Percentiles rank a stretch among this genome's conserved stretches.
Evolutionary conservation across 192 early-diverging fungal genomes (phyloP).

Genomic region (Coemansia sp.): DNA sequence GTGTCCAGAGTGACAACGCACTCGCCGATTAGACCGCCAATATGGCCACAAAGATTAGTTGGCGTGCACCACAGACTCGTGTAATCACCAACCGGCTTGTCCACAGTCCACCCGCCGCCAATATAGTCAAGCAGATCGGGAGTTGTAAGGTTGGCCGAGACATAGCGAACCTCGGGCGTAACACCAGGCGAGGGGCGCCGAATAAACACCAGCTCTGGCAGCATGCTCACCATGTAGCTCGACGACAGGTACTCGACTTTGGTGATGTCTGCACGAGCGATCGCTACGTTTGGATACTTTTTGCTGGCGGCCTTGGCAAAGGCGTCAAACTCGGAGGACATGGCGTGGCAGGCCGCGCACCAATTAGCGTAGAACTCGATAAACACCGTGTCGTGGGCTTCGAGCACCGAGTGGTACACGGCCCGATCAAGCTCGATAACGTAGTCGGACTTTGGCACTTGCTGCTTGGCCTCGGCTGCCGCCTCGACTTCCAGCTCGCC

Average conservation of each 20-base stretch:
- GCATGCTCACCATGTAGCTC: slow-evolving; percentile 47
- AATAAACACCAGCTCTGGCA: slow-evolving; percentile 43
- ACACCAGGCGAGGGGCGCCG: slow-evolving; percentile 17
- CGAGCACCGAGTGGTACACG: slow-evolving; percentile 28
- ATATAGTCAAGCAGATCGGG: slow-evolving; percentile 40
- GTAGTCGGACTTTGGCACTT: slow-evolving; percentile 39
- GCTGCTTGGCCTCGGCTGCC: slow-evolving; percentile 19
- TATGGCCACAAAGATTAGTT: slow-evolving; percentile 47
- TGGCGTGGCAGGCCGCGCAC: slow-evolving; percentile 47
- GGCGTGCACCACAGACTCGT: slow-evolving; percentile 49
- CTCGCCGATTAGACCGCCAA: slow-evolving; percentile 45
- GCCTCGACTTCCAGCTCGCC: slow-evolving; percentile 30
- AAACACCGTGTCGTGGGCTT: slow-evolving; percentile 29
- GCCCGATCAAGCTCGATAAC: slow-evolving; percentile 40
- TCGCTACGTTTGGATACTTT: slow-evolving; percentile 34
- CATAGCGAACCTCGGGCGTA: slow-evolving; percentile 36
- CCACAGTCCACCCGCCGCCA: slow-evolving; percentile 27
- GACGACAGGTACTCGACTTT: slow-evolving; percentile 50
- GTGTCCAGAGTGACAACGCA: slow-evolving; percentile 28
- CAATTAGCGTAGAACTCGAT: slow-evolving; percentile 55
- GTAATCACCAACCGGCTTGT: slow-evolving; percentile 38
- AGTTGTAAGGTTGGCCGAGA: slow-evolving; percentile 39
- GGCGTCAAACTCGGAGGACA: slow-evolving; percentile 35
- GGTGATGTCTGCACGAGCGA: slow-evolving; percentile 36
- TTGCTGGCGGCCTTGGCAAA: slow-evolving; percentile 35